These are phyloP conservation scores for Cyclocybe cylindracea DNA, from an alignment of 768 basidiomycete species.

Conservation along the genomic window DNA sequence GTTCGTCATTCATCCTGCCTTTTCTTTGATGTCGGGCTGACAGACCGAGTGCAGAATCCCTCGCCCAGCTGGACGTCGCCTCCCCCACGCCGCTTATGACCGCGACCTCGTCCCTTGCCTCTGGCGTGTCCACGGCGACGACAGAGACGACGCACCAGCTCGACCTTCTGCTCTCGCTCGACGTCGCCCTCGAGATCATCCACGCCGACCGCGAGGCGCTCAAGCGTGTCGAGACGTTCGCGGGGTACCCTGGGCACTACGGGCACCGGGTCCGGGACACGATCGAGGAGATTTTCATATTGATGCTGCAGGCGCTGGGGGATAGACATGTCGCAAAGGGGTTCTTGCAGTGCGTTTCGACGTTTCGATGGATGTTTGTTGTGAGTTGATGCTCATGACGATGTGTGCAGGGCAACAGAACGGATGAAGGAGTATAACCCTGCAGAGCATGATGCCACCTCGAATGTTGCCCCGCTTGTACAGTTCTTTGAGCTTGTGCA, in stretches of 20 bases:
- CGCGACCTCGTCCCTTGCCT: not conserved
- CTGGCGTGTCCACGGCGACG: not conserved
- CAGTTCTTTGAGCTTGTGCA: conserved; percentile 99
- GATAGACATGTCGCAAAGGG: conserved; percentile 83
- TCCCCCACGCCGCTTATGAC: conserved; percentile 18
- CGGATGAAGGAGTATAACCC: conserved; percentile 91
- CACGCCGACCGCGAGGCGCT: conserved; percentile 90
- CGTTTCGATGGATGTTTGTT: conserved; percentile 12
- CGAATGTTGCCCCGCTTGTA: conserved; percentile 84
- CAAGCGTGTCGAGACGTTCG: conserved; percentile 91
- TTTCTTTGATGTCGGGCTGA: not conserved
- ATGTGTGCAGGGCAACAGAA: conserved; percentile 71
- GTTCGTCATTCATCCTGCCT: conserved; percentile 4
- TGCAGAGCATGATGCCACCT: conserved; percentile 80
- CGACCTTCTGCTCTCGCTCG: conserved; percentile 89
- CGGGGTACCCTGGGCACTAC: conserved; percentile 82
- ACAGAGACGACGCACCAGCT: conserved; percentile 42
- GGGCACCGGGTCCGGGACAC: conserved; percentile 89
- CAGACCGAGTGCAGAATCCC: not conserved
- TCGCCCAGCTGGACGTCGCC: conserved; percentile 10
- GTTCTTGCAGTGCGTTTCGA: conserved; percentile 62
- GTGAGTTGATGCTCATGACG: not conserved
- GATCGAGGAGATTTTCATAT: conserved; percentile 90
- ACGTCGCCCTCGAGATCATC: conserved; percentile 88
- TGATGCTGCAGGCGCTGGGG: conserved; percentile 77